Evolutionary conservation across 768 basidiomycete genomes (phyloP), one percentile per base, ranked within the genome.

Genomic region (Psilocybe cyanescens): DNA sequence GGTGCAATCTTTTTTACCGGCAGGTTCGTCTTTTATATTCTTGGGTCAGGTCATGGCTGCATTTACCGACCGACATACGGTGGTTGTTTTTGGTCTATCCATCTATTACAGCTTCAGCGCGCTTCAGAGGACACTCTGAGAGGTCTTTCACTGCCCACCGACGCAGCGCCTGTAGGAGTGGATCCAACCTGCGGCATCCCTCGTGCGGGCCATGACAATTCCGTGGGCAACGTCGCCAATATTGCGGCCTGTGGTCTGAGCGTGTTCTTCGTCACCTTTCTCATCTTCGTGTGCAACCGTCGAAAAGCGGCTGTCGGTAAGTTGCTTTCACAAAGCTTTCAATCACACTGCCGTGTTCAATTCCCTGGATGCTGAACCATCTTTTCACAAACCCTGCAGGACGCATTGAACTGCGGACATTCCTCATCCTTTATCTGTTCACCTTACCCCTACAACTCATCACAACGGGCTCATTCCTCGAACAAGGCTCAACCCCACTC

Each of bases 1-100:
- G 93, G 86, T 98, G 96, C 78, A 97, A 97, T 72, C 88, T 97
- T 67, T 96, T 97, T 78, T 95, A 95, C 77, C 85, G 85, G 61
- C 94, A 97, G 81, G 88, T 94, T 78, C 69, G 58, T 55, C 28
- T 52, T 16, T 44, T 58, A 7, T 35, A n/a, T 68, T 72, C 78
- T 49, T 70, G 65, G 59, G 59, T 48, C 47, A 44, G 50, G 35
- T 55, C 30, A n/a, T 14, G 3, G 35, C 52, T 16, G 30, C 30
- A 14, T 17, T 28, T 53, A 39, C 17, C 55, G 35, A 30, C 28
- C 8, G 12, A 30, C 35, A 11, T 14, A n/a, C 8, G 12, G 30
- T 33, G 3, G 3, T 8, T 48, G 8, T 8, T 39, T 39, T 39
- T 8, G 37, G 37, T 24, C 24, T 24, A 24, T 24, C 24, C 24